These are phyloP conservation scores for Colletotrichum liriopes DNA, from an alignment of 2,329 filamentous ascomycete genomes.

Conservation along the genomic window DNA sequence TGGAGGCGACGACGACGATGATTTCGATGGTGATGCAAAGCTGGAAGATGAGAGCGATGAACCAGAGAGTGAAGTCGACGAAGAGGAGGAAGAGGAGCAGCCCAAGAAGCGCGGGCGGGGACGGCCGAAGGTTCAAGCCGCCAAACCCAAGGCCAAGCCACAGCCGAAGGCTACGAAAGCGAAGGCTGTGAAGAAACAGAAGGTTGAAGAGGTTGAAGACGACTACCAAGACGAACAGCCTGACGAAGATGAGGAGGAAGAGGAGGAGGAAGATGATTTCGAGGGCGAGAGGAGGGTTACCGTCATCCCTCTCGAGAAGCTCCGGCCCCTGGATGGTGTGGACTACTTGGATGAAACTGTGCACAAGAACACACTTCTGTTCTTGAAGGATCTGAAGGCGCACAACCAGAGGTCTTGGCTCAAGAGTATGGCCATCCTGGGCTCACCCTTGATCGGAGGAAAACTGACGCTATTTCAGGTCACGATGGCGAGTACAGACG, in stretches of 20 bases:
- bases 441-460: conserved; percentile 22
- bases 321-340: conserved; percentile 58
- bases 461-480: conserved; percentile 61
- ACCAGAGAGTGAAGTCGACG: conserved; percentile 43
- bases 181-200: conserved; percentile 46
- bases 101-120: conserved; percentile 38
- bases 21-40: conserved; percentile 6
- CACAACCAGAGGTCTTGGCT: conserved; percentile 74
- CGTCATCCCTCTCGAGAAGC: conserved; percentile 59
- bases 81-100: conserved; percentile 39
- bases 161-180: conserved; percentile 46
- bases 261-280: conserved; percentile 48
- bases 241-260: conserved; percentile 38
- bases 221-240: conserved; percentile 37
- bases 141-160: conserved; percentile 30
- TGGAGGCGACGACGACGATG: conserved; percentile 48
- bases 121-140: conserved; percentile 31
- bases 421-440: conserved; percentile 60
- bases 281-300: conserved; percentile 57
- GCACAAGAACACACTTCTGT: conserved; percentile 72
- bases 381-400: conserved; percentile 71
- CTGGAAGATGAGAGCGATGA: conserved; percentile 29
- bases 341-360: conserved; percentile 68
- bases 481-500: conserved; percentile 86
- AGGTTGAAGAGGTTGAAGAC: conserved; percentile 44